Evolutionary conservation across 2,329 filamentous ascomycete species (phyloP), one percentile per base, ranked within the genome.

Genomic region (Colletotrichum chrysophilum): DNA sequence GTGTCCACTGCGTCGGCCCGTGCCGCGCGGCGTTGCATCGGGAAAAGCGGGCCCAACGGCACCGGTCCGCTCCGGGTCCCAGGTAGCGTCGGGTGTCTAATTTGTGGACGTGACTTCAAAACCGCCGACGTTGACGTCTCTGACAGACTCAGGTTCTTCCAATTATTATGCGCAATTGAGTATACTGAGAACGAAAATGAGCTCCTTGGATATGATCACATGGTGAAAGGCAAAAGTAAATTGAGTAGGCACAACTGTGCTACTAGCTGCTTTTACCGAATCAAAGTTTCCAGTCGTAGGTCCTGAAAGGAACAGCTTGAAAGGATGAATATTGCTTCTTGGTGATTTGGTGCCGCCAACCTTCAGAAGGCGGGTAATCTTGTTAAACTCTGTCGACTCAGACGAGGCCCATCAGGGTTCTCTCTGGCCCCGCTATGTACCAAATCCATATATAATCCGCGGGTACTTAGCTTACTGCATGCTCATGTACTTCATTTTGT

Each of bases 401-500:
- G 43, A 13, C n/a, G 43, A 52, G 38, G 26, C 62, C 62, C 62
- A 66, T 66, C 62, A 52, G 36, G 61, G 61, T 64, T 43, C 61
- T 64, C 61, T 26, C 43, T 52, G n/a, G 34, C 24, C 13, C 30
- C 34, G 21, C 32, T 34, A 36, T 16, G 13, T 64, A 36, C 26
- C n/a, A 62, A 32, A 34, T 36, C 10, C 43, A 12, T 52, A 21
- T 52, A 52, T 52, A 52, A 52, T 7, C 10, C n/a, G 1, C 0
- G 12, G 28, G 30, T 30, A 62, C 16, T 8, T 34, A 14, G 18
- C 26, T 2, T 34, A 30, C 58, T 62, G 32, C 28, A 62, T 32
- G 28, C 16, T 62, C 58, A 62, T 62, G 30, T 62, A 73, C 60
- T 88, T 85, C 82, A 88, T 85, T 76, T 87, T 89, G 80, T 92